A percentile compares a stretch with the other conserved stretches of the same genome.
Evolutionary conservation across 371 early-diverging fungal species (phyloP).

Genomic region (Rhizomucor miehei): DNA sequence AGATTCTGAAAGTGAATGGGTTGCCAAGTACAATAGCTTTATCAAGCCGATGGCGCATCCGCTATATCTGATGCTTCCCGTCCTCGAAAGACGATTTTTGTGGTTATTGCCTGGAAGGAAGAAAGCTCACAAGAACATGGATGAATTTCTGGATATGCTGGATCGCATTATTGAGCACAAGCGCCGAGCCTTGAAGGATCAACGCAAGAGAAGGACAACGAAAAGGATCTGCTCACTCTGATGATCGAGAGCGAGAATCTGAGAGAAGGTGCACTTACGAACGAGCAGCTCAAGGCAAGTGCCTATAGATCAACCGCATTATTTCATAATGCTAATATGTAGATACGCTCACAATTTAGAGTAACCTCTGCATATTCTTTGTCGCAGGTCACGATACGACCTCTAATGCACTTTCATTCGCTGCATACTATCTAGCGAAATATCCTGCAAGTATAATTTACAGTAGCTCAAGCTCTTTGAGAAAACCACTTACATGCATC

Average conservation of each 20-base stretch:
- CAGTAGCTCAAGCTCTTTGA: background rate
- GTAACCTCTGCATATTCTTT: constrained; percentile 27
- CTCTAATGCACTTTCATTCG: constrained; percentile 27
- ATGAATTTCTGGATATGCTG: constrained; percentile 1
- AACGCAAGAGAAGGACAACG: constrained; percentile 25
- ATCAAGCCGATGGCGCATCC: constrained; percentile 23
- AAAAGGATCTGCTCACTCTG: constrained; percentile 50
- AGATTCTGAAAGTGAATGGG: constrained; percentile 24
- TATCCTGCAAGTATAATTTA: background rate
- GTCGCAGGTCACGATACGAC: constrained; percentile 43
- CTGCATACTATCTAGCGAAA: constrained; percentile 19
- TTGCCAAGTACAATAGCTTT: constrained; percentile 24
- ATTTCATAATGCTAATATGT: background rate
- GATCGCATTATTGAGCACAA: constrained; percentile 35
- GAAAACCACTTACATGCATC: background rate
- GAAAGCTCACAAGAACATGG: background rate
- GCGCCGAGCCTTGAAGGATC: constrained; percentile 19
- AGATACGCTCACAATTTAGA: constrained; percentile 9
- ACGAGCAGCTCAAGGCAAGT: constrained; percentile 40
- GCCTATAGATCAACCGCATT: background rate
- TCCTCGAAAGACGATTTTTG: constrained; percentile 31
- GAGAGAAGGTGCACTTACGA: constrained; percentile 17
- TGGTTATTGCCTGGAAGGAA: background rate
- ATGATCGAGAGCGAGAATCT: constrained; percentile 40
- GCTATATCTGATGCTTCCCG: constrained; percentile 44